A percentile compares a stretch with the other conserved stretches of the same genome.
These are phyloP conservation scores for Pulveroboletus sp. DNA, from an alignment of 768 basidiomycete species.

Conservation along the genomic window DNA sequence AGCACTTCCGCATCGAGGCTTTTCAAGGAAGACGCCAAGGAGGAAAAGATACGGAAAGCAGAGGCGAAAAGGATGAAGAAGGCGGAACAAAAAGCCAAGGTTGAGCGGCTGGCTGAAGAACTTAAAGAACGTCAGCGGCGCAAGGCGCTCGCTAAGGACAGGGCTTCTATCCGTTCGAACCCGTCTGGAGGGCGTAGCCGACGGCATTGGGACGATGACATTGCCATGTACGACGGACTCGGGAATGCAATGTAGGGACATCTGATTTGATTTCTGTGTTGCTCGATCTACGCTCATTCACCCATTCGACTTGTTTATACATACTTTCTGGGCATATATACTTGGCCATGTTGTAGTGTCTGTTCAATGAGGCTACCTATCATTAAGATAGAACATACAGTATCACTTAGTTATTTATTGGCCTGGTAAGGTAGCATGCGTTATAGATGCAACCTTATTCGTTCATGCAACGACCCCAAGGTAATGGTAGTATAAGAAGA, in stretches of 20 bases:
- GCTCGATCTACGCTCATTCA: constrained; percentile 11
- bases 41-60: constrained; percentile 41
- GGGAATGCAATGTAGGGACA: constrained; percentile 19
- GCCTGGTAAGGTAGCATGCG: constrained; percentile 3
- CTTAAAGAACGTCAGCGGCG: constrained; percentile 38
- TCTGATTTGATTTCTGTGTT: constrained; percentile 8
- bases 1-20: constrained; percentile 7
- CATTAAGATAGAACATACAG: constrained; percentile 29
- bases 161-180: constrained; percentile 27
- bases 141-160: constrained; percentile 27
- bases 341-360: not conserved
- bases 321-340: no score
- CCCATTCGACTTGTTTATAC: constrained; percentile 15
- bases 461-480: not conserved
- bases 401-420: constrained; percentile 19
- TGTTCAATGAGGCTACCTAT: constrained; percentile 14
- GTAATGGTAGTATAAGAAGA: no score
- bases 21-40: constrained; percentile 29
- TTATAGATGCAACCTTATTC: constrained; percentile 2
- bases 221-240: constrained; percentile 33
- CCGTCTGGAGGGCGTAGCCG: constrained; percentile 19
- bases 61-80: constrained; percentile 41
- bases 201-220: constrained; percentile 19
- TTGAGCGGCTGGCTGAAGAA: constrained; percentile 41
- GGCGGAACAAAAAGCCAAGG: constrained; percentile 36